These are phyloP conservation scores for Termitomyces sp. DNA, from an alignment of 1,284 basidiomycete genomes.

Conservation along the genomic window DNA sequence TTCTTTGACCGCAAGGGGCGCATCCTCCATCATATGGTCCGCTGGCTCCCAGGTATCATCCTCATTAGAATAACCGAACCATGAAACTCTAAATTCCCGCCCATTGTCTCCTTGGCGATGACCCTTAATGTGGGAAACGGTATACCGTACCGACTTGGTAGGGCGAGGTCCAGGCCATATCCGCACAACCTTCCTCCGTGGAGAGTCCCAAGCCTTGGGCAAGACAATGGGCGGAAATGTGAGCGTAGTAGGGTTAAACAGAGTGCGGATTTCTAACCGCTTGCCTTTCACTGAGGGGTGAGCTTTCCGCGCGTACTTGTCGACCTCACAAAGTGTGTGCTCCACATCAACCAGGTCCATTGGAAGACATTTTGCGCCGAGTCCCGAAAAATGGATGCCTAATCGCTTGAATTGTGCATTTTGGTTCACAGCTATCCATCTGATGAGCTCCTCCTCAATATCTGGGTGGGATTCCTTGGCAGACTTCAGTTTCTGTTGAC, in stretches of 20 bases:
- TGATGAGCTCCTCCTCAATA: constrained; percentile 49
- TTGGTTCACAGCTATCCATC: constrained; percentile 53
- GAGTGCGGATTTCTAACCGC: constrained; percentile 26
- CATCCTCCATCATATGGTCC: constrained; percentile 41
- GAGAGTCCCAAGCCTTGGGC: constrained; percentile 49
- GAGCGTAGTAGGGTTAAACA: constrained; percentile 28
- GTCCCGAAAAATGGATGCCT: constrained; percentile 42
- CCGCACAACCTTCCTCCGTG: constrained; percentile 31
- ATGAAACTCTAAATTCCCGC: constrained; percentile 49
- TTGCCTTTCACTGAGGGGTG: constrained; percentile 36
- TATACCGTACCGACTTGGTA: constrained; percentile 37
- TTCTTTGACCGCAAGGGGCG: constrained; percentile 35
- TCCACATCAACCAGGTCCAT: constrained; percentile 61
- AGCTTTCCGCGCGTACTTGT: constrained; percentile 55
- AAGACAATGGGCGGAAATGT: constrained; percentile 28
- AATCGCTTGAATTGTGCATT: constrained; percentile 46
- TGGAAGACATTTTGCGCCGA: constrained; percentile 40
- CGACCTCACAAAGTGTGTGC: constrained; percentile 62
- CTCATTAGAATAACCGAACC: constrained; percentile 53
- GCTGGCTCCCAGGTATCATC: constrained; percentile 65
- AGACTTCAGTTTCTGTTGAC: constrained; percentile 28
- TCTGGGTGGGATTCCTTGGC: constrained; percentile 24
- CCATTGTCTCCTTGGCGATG: constrained; percentile 32
- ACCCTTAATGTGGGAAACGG: constrained; percentile 34
- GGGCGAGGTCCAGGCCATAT: constrained; percentile 35